Evolutionary conservation across 2,329 filamentous ascomycete genomes (phyloP).

Genomic region (Pyricularia sp.): DNA sequence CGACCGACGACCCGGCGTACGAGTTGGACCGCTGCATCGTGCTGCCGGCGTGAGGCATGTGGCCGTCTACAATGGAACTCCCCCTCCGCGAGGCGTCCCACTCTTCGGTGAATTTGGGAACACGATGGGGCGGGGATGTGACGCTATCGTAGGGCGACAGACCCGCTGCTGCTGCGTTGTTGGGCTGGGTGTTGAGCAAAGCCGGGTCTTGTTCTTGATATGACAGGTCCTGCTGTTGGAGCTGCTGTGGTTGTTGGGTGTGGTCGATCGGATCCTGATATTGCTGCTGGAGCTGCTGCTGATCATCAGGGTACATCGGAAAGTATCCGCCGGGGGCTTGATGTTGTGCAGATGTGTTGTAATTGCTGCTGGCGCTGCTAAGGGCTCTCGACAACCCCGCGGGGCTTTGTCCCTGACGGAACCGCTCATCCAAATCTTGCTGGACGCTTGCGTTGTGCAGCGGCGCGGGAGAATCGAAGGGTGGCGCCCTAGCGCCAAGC

Average conservation of each 20-base stretch:
- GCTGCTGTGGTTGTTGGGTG: conserved; percentile 14
- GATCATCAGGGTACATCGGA: conserved; percentile 7
- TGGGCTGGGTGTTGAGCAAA: conserved; percentile 22
- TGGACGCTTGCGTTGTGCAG: not conserved
- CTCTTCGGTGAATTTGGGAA: conserved; percentile 57
- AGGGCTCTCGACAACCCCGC: not conserved
- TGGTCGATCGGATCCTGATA: conserved; percentile 7
- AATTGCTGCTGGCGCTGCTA: conserved; percentile 1
- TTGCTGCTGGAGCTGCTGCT: not conserved
- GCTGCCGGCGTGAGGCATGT: not conserved
- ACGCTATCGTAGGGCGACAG: conserved; percentile 15
- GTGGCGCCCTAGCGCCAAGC: not conserved
- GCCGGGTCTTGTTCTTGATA: conserved; percentile 21
- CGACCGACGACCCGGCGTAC: conserved; percentile 40
- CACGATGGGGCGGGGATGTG: conserved; percentile 14
- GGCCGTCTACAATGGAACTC: conserved; percentile 48
- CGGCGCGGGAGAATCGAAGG: conserved; percentile 1
- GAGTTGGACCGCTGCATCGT: conserved; percentile 54
- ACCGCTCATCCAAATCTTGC: not conserved
- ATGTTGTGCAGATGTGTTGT: not conserved
- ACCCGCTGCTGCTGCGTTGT: not conserved
- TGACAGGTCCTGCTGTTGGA: conserved; percentile 4
- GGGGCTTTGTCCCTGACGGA: not conserved
- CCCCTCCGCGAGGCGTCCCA: conserved; percentile 62
- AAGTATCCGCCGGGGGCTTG: conserved; percentile 18